These are phyloP conservation scores for Vitis hybrid DNA, from an alignment of 177 flowering plant species.

Conservation along the genomic window DNA sequence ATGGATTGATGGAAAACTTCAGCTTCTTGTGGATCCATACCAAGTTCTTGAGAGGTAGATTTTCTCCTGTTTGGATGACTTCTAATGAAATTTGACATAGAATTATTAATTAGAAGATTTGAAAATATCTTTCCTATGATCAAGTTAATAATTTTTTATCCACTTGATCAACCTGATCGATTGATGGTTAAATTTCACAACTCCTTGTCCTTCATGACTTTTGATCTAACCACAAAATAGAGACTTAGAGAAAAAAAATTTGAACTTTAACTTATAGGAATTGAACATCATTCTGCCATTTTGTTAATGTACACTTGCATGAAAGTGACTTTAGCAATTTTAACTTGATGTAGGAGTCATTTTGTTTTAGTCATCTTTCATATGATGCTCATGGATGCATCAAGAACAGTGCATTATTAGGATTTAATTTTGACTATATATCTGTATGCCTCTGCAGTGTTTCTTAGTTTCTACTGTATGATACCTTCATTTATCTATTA, in stretches of 20 bases:
- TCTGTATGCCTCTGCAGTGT: not conserved
- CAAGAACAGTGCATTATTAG: not conserved
- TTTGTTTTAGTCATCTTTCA: not conserved
- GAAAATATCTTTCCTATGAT: too few species aligned
- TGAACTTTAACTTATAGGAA: too few species aligned
- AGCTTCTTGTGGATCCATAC: constrained; percentile 90
- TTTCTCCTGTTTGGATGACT: not conserved
- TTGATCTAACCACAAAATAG: too few species aligned
- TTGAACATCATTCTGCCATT: too few species aligned
- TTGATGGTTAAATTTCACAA: too few species aligned
- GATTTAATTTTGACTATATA: not conserved
- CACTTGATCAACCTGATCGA: too few species aligned
- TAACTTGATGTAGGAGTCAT: not conserved
- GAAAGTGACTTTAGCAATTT: not conserved
- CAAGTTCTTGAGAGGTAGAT: constrained; percentile 88
- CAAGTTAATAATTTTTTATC: too few species aligned
- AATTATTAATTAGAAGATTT: too few species aligned
- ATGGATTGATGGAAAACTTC: constrained; percentile 98
- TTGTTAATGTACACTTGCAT: too few species aligned
- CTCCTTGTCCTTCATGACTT: too few species aligned
- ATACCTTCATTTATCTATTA: constrained; percentile 4
- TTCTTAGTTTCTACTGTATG: not conserved
- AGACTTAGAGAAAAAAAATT: too few species aligned
- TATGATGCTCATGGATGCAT: not conserved
- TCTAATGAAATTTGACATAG: too few species aligned